Base-by-base conservation (phyloP, 495 filamentous ascomycete genomes). In the Recurvomyces mirabilis region DNA sequence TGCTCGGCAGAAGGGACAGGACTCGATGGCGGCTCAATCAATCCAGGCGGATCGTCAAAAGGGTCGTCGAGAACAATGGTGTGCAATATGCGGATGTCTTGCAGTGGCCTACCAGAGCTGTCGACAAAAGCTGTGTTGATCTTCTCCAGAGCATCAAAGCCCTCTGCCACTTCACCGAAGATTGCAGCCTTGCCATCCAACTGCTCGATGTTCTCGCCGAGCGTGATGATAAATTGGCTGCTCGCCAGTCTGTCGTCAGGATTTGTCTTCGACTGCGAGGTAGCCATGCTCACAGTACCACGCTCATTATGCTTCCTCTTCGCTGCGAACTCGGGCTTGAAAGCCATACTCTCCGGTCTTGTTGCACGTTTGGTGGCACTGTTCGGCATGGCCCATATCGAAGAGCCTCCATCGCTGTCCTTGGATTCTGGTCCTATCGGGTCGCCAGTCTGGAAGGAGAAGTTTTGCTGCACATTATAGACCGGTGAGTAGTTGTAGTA, bases 401-500 rank as follows among this genome's bases (percentile, higher is more conserved):
- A 93, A 24, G 77, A 81, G 44, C 88, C 88, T 50, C 88, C 88
- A 75, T 94, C 83, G 57, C 86, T 93, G 21, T 82, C 78, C 48
- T 74, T 62, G 35, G 84, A 81, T 49, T 79, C 75, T 5, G 87
- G 88, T 6, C 88, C 88, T 31, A 94, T 73, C 26, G 88, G 88
- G 61, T 95, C 88, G 53, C 88, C 88, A 42, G 88, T 91, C 57
- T 95, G 88, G 64, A 93, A 93, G 43, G 87, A 87, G 66, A 93
- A 94, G 60, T 84, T 77, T 54, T 84, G 84, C 60, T 94, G 88
- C 38, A 95, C 75, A 51, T 77, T 82, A 65, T 93, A 79, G 42
- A 94, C 65, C 26, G 88, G 88, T 22, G 87, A 79, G 60, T 87
- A 95, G 69, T 95, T 95, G 75, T 94, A 95, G 65, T 94, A 95